Base-by-base conservation (phyloP, 768 basidiomycete species). In the Mycena galopus region DNA sequence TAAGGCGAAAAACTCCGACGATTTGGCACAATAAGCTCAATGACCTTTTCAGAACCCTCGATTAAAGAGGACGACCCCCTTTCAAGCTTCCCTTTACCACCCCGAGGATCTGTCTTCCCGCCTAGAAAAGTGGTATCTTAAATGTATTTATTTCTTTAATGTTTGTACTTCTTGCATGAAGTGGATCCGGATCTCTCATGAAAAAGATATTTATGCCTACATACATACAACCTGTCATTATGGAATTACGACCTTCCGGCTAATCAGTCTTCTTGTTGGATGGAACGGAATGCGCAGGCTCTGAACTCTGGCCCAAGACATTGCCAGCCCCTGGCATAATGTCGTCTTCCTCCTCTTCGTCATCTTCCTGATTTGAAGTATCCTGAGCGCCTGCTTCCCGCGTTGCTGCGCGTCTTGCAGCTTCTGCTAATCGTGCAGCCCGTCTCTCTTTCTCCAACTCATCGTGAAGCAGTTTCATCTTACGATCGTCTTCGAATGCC, bases 401-500 rank as follows among this genome's bases (percentile, higher is more conserved):
- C 64, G 66, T 60, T 61, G 67, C 73, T 51, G 76, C 76, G 51
- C 60, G 72, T 27, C 71, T 68, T 10, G 79, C 77, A 37, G 77
- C 79, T 9, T 76, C 78, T 4, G 76, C 80, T 44, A 79, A 83
- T 57, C 85, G 83, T 51, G 86, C 87, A 65, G 77, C 83, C 53
- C 89, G 82, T 60, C 79, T 82, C 71, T 89, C 83, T 77, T 82
- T 87, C 73, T 95, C 94, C 73, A 89, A 84, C 76, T 92, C 84
- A 69, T 94, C 90, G 10, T 80, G 81, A 69, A 87, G 63, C 75
- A 82, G 79, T 76, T 90, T 92, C 1, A 83, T 81, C 77, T 86
- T 91, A 61, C 95, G 88, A 78, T 96, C 95, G 57, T 96, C 95
- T 77, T 94, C 86, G 78, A 89, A 95, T 2, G 92, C 92, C 60